These are phyloP conservation scores for Globisporangium iwayamae DNA, from an alignment of 352 stramenopile genomes.

Conservation along the genomic window DNA sequence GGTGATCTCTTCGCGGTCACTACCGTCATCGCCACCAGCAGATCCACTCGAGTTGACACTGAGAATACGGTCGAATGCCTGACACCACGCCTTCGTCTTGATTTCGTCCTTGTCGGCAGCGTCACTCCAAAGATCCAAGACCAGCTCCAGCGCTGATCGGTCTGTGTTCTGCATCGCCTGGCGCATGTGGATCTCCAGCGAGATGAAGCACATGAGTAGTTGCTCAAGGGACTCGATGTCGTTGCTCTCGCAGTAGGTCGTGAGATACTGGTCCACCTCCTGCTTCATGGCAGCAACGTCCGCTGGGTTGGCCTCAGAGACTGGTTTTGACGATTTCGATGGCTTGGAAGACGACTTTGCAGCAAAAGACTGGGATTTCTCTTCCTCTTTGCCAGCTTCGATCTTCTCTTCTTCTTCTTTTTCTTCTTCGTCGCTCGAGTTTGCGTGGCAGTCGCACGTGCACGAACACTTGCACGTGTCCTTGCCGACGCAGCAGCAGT, in stretches of 20 bases:
- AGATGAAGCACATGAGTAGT: slow-evolving; percentile 33
- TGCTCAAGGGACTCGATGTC: slow-evolving; percentile 25
- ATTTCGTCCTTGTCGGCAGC: neutral
- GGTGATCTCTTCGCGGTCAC: slow-evolving; percentile 4
- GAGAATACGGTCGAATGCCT: slow-evolving; percentile 7
- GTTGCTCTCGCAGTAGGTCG: slow-evolving; percentile 17
- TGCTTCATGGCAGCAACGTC: slow-evolving; percentile 27
- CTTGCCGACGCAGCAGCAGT: slow-evolving; percentile 70
- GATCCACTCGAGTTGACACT: neutral
- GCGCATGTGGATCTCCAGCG: slow-evolving; percentile 28
- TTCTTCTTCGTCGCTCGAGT: slow-evolving; percentile 48
- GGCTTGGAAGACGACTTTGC: slow-evolving; percentile 18
- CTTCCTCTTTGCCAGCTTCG: neutral
- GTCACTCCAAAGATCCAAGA: slow-evolving; percentile 17
- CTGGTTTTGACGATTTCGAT: slow-evolving; percentile 15
- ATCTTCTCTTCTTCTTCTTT: slow-evolving; percentile 24
- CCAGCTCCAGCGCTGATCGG: slow-evolving; percentile 13
- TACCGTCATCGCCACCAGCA: neutral
- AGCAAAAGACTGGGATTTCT: neutral
- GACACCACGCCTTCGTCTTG: slow-evolving; percentile 8
- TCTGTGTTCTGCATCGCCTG: neutral
- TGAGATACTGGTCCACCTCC: slow-evolving; percentile 29
- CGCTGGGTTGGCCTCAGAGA: slow-evolving; percentile 12
- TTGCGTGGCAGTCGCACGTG: slow-evolving; percentile 64
- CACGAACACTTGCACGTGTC: slow-evolving; percentile 53